Evolutionary conservation across 257 asterid genomes (phyloP).

Genomic region (Ocimum tenuiflorum): DNA sequence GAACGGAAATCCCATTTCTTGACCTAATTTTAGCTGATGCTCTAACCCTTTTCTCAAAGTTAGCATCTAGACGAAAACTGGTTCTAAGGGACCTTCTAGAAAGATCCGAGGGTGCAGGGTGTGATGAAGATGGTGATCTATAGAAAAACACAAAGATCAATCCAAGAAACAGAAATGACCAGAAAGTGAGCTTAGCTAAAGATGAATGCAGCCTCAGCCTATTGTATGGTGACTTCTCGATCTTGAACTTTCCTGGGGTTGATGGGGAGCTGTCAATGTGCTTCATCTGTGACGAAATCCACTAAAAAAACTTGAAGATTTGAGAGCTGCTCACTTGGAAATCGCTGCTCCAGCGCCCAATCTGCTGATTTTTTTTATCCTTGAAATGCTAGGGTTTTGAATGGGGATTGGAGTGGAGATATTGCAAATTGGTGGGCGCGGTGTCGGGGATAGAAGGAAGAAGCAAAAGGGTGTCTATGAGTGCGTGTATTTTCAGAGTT

Average conservation of each 20-base stretch:
- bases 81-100: slow-evolving; percentile 79
- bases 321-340: slow-evolving; percentile 17
- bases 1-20: slow-evolving; percentile 72
- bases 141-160: slow-evolving; percentile 68
- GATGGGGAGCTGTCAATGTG: slow-evolving; percentile 69
- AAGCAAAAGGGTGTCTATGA: slow-evolving; percentile 16
- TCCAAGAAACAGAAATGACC: slow-evolving; percentile 80
- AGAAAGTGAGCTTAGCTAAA: slow-evolving; percentile 73
- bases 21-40: slow-evolving; percentile 81
- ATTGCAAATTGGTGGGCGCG: not conserved
- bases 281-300: slow-evolving; percentile 46
- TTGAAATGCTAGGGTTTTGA: slow-evolving; percentile 33
- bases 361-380: slow-evolving; percentile 17
- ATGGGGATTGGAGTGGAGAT: not conserved
- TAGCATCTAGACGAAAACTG: slow-evolving; percentile 50
- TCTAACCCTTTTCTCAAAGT: slow-evolving; percentile 57
- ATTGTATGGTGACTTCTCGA: slow-evolving; percentile 74
- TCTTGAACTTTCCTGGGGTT: slow-evolving; percentile 92
- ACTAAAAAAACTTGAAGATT: slow-evolving; percentile 22
- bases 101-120: slow-evolving; percentile 63
- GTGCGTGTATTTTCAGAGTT: slow-evolving; percentile 15
- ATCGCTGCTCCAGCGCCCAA: slow-evolving; percentile 9
- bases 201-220: slow-evolving; percentile 71
- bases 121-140: slow-evolving; percentile 63
- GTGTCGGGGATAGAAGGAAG: slow-evolving; percentile 17